Evolutionary conservation across 108 stramenopile genomes (phyloP).

Genomic region (Fragilaria radians): DNA sequence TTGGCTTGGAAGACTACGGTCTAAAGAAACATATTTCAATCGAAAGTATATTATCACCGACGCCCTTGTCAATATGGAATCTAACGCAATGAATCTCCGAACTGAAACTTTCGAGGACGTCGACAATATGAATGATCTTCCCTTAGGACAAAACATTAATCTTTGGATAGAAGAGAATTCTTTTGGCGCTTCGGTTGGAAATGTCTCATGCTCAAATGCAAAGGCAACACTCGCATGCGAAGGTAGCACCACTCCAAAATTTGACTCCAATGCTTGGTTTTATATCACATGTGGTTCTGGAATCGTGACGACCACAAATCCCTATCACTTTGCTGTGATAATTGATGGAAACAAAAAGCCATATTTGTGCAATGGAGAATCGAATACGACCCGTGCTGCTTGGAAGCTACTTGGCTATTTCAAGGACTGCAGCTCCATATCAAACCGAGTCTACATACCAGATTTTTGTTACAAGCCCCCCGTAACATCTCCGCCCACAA

Average conservation of each 20-base stretch:
- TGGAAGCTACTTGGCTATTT: background rate
- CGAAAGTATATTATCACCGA: background rate
- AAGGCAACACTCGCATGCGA: background rate
- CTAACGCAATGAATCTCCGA: background rate
- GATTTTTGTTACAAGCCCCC: too few species aligned
- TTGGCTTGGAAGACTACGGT: background rate
- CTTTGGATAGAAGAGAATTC: background rate
- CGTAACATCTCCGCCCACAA: too few species aligned
- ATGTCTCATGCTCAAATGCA: background rate
- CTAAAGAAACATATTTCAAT: background rate
- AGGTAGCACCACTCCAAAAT: background rate
- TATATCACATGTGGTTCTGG: background rate
- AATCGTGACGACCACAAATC: background rate
- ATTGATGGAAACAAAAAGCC: background rate
- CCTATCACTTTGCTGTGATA: background rate
- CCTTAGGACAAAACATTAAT: background rate
- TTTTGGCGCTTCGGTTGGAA: background rate
- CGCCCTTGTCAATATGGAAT: background rate
- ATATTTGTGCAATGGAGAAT: background rate
- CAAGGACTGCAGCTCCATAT: too few species aligned
- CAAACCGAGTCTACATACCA: too few species aligned
- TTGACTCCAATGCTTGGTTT: background rate
- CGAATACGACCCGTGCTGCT: background rate
- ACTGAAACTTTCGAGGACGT: background rate
- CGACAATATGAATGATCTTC: background rate